These are phyloP conservation scores for Podospora tetraspora DNA, from an alignment of 495 filamentous ascomycete genomes.

Conservation along the genomic window DNA sequence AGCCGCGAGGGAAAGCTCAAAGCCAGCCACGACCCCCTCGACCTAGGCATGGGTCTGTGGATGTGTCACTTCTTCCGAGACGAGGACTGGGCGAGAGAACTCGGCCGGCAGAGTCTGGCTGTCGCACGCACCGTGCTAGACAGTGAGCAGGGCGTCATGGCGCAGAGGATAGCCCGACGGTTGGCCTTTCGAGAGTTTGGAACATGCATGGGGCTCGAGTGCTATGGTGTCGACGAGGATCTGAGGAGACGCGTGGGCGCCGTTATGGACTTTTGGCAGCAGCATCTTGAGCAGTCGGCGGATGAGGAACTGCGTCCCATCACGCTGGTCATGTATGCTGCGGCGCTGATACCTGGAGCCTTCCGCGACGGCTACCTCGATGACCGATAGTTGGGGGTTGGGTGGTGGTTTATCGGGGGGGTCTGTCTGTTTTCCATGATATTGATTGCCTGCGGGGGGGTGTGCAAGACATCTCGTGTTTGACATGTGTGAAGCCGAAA, in stretches of 20 bases:
- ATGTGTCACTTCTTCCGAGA: conserved; percentile 52
- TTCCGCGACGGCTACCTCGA: conserved; percentile 3
- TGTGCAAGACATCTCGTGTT: background rate
- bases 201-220: conserved; percentile 51
- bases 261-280: conserved; percentile 52
- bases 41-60: conserved; percentile 65
- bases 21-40: conserved; percentile 51
- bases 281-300: conserved; percentile 37
- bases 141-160: conserved; percentile 29
- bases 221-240: conserved; percentile 44
- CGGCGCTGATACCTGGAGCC: conserved; percentile 56
- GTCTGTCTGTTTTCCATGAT: background rate
- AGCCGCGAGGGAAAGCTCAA: conserved; percentile 42
- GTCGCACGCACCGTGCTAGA: conserved; percentile 36
- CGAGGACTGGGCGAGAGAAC: conserved; percentile 45
- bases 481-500: background rate
- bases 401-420: background rate
- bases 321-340: conserved; percentile 61
- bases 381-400: background rate
- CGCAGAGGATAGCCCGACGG: conserved; percentile 37
- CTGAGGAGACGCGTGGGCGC: conserved; percentile 38
- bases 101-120: conserved; percentile 43
- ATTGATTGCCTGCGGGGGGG: background rate
- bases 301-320: conserved; percentile 54
- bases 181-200: conserved; percentile 64